A percentile compares a stretch with the other conserved stretches of the same genome.
Evolutionary conservation across 176 grass and related monocot genomes (phyloP).

Genomic region (Urochloa ruziziensis): DNA sequence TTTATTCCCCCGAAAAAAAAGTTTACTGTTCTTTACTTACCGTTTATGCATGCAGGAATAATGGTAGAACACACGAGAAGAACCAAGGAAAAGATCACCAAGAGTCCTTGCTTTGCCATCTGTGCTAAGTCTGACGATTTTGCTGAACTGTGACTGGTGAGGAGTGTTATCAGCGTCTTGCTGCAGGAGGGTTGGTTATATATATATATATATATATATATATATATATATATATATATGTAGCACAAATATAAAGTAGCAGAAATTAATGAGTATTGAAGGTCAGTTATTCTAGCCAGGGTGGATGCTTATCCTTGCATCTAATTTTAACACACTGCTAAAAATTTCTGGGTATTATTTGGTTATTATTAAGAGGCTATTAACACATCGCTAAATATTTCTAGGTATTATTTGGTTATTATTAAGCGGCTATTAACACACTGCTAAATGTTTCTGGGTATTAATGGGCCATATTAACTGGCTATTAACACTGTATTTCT

Average conservation of each 20-base stretch:
- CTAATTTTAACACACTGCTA: background rate
- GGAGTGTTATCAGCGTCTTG: background rate
- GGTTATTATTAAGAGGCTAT: too few species aligned
- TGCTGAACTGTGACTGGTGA: background rate
- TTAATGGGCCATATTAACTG: too few species aligned
- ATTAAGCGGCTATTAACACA: too few species aligned
- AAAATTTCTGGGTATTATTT: too few species aligned
- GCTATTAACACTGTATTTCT: too few species aligned
- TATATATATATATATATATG: too few species aligned
- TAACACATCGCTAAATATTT: too few species aligned
- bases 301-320: background rate
- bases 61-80: background rate
- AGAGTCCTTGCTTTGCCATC: background rate
- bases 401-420: too few species aligned
- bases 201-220: too few species aligned
- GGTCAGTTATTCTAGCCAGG: background rate
- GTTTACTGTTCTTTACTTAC: background rate
- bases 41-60: background rate
- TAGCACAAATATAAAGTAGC: background rate
- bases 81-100: background rate
- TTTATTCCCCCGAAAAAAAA: background rate
- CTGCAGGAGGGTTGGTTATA: too few species aligned
- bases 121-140: background rate
- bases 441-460: too few species aligned
- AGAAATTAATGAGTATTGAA: background rate